Base-by-base conservation (phyloP, 2,329 filamentous ascomycete species). In the Penicillium hesseltinei region DNA sequence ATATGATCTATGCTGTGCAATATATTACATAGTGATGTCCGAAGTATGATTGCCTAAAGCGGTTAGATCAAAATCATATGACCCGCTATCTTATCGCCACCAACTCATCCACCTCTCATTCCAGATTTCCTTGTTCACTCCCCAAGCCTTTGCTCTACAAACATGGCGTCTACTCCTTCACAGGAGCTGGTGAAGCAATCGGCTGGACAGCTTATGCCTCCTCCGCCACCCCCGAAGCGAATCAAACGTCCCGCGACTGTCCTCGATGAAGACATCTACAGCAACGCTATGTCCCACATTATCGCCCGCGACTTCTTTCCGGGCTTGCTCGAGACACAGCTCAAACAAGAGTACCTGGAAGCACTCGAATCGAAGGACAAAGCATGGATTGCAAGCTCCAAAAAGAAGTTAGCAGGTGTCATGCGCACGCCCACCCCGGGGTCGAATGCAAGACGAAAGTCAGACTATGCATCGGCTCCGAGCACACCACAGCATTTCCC, bases 291-390 rank as follows among this genome's bases (percentile, higher is more conserved):
- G 29, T 96, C 92, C 0, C 88, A 94, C 66, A 97, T 99, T 71
- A 96, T 99, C 62, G 91, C 91, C 10, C 87, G 94, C 63, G 94
- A 99, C 80, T 99, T 96, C 80, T 99, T 97, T 69, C 94, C 94
- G 0, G 94, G 93, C 0, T 81, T 99, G 0, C 79, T 92, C 5
- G 92, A 97, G 72, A 88, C 87, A 15, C 87, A 96, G 67, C 88
- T 88, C 0, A 92, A 97, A 73, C 88, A 92, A 71, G 94, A 99
- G 68, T 97, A 97, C 66, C 81, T 99, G 31, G 88, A 95, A 69
- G 94, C 94, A 0, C 77, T 97, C 9, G 92, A 96, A 9, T 96
- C 92, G 17, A 88, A 88, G 57, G 88, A 99, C 74, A 79, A 83
- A 50, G 83, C 84, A 64, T 97, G 94, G 93, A 97, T 97, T 62